A percentile compares a stretch with the other conserved stretches of the same genome.
Evolutionary conservation across 768 basidiomycete genomes (phyloP).

Genomic region (Leucosporidium yakuticum): DNA sequence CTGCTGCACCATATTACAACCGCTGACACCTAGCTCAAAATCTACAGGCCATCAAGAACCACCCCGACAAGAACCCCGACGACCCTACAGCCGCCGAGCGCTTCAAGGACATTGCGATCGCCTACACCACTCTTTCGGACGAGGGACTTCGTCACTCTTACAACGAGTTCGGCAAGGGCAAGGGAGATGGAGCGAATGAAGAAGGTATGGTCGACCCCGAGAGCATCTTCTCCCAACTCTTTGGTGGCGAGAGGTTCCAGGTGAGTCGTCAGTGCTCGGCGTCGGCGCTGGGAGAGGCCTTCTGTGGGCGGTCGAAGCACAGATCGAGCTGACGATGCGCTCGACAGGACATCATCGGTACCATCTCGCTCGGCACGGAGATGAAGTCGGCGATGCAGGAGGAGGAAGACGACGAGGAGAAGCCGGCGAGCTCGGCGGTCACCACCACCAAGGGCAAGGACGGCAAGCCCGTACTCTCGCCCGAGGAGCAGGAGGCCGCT

Average conservation of each 20-base stretch:
- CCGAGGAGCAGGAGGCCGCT: constrained; percentile 61
- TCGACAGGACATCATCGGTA: constrained; percentile 68
- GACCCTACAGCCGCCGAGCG: constrained; percentile 73
- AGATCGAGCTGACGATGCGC: background rate
- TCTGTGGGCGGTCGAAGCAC: too few species aligned
- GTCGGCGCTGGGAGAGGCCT: background rate
- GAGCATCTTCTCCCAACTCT: constrained; percentile 60
- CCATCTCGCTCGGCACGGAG: constrained; percentile 77
- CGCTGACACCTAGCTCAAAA: constrained; percentile 47
- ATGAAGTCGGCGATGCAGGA: constrained; percentile 92
- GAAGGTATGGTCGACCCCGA: constrained; percentile 79
- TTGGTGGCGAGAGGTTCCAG: constrained; percentile 74
- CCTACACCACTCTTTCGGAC: constrained; percentile 44
- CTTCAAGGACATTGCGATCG: constrained; percentile 67
- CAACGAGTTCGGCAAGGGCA: constrained; percentile 65
- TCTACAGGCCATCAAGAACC: constrained; percentile 71
- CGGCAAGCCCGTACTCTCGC: constrained; percentile 38
- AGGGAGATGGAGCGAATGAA: constrained; percentile 67
- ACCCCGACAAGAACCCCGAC: constrained; percentile 77
- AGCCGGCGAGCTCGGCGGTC: background rate
- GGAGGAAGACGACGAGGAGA: constrained; percentile 56
- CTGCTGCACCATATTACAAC: background rate
- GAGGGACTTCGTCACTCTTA: constrained; percentile 64
- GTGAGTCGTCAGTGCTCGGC: background rate
- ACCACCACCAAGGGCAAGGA: background rate